Evolutionary conservation across 257 asterid species (phyloP), one percentile per base, ranked within the genome.

Genomic region (Solanum commersonii): DNA sequence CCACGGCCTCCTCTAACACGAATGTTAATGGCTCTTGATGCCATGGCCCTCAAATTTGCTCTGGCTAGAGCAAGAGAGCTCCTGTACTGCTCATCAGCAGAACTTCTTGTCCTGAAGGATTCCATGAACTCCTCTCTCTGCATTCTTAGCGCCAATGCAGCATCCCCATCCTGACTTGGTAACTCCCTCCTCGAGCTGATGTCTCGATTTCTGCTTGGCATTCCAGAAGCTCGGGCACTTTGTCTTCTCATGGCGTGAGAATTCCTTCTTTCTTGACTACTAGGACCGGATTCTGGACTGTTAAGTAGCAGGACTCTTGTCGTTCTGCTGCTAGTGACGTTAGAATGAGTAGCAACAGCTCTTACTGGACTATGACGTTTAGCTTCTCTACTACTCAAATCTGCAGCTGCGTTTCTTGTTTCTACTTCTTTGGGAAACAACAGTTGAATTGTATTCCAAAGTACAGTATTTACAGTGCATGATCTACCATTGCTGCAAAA

Each of bases 371-470:
- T 88, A 83, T 34, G 88, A 34, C 27, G 87, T 86, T 85, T 81
- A 77, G 90, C 87, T 73, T 89, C 87, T 16, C 79, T 42, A 31
- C 42, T 67, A 40, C 79, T 92, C 71, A 42, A 79, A 73, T 89
- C 84, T 31, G 78, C 89, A 5, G 92, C 90, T 10, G 82, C 88
- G 88, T 94, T 97, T 88, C 98, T 93, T 59, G 94, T 93, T 91
- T 96, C 96, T 20, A 97, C 94, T 88, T 97, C 99, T 88, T 92
- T 86, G 20, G 99, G 99, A 91, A 97, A 97, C 44, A 97, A 88
- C 60, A 97, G 94, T 91, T 96, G 99, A 68, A 97, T 95, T 37
- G 99, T 97, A 92, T 96, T 97, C 99, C 99, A 96, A 11, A 97
- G 95, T 87, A 97, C 98, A 23, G 98, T 97, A 91, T 97, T 97